Percentiles rank a stretch among this genome's conserved stretches.
Conservation (phyloP, 164 flowering plant species). For the Vitis rupestris region DNA sequence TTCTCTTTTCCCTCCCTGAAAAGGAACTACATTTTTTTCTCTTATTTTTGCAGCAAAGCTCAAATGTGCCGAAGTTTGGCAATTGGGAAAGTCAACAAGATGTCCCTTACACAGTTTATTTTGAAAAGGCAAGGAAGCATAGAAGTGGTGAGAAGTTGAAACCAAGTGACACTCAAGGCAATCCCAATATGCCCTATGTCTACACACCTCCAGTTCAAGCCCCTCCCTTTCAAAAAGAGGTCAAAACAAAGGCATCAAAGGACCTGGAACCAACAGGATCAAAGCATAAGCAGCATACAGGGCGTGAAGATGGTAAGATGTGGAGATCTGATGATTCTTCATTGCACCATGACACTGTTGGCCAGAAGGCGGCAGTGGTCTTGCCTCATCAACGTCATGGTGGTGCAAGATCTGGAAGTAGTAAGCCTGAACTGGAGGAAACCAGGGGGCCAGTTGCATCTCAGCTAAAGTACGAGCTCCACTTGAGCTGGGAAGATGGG, state of each 20-base stretch:
- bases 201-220: background rate
- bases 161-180: conserved; percentile 7
- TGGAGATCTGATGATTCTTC: conserved; percentile 12
- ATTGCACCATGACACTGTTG: conserved; percentile 1
- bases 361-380: background rate
- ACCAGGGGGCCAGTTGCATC: conserved; percentile 3
- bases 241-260: background rate
- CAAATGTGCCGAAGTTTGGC: conserved; percentile 17
- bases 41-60: conserved; percentile 4
- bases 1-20: background rate
- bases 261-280: conserved; percentile 4
- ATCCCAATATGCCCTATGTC: background rate
- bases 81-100: conserved; percentile 18
- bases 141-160: conserved; percentile 5
- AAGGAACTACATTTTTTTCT: no score
- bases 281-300: background rate
- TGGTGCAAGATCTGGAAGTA: background rate
- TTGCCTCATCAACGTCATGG: conserved; percentile 1
- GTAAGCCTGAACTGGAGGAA: conserved; percentile 5
- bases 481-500: conserved; percentile 18
- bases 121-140: conserved; percentile 16
- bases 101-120: conserved; percentile 13
- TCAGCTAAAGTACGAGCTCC: conserved; percentile 15
- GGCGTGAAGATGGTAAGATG: conserved; percentile 11
- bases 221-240: background rate